These are phyloP conservation scores for Aethionema arabicum DNA, from an alignment of 345 rosid species.

Conservation along the genomic window DNA sequence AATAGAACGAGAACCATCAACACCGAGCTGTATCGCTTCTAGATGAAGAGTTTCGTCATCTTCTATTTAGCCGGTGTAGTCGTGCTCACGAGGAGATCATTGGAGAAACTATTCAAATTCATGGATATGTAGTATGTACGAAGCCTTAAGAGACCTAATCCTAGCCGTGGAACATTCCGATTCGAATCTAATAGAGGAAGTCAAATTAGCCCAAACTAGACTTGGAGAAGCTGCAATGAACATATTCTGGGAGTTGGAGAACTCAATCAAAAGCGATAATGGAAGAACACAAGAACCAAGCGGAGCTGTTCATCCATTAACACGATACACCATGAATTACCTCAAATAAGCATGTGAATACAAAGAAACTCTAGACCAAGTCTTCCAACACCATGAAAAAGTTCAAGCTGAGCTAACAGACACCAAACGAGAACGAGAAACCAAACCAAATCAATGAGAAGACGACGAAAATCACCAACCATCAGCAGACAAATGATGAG, in stretches of 20 bases:
- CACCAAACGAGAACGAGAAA: conserved; percentile 25
- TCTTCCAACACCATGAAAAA: conserved; percentile 48
- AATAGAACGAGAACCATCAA: conserved; percentile 49
- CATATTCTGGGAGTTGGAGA: conserved; percentile 74
- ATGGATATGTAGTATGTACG: conserved; percentile 83
- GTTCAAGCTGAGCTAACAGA: conserved; percentile 11
- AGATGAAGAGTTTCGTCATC: conserved; percentile 65
- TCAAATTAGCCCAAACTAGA: conserved; percentile 40
- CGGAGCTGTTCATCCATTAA: conserved; percentile 78
- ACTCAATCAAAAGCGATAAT: conserved; percentile 59
- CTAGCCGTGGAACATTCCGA: conserved; percentile 35
- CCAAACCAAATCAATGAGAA: conserved; percentile 17
- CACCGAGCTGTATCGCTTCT: conserved; percentile 58
- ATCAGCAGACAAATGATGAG: conserved; percentile 46
- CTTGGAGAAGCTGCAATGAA: conserved; percentile 61
- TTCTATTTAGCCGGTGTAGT: conserved; percentile 64
- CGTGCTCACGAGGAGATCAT: conserved; percentile 55
- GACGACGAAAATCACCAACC: conserved; percentile 32
- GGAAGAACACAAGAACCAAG: conserved; percentile 67
- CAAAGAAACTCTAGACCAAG: conserved; percentile 63
- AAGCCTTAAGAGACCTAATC: conserved; percentile 54
- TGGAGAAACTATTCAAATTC: conserved; percentile 79
- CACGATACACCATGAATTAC: too few relatives aligned
- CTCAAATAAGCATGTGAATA: conserved; percentile 76
- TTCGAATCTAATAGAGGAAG: conserved; percentile 47